Percentiles rank a stretch among this genome's conserved stretches.
Conservation (phyloP, 225 moss, liverwort and hornwort genomes). For the Marchantia polymorpha region DNA sequence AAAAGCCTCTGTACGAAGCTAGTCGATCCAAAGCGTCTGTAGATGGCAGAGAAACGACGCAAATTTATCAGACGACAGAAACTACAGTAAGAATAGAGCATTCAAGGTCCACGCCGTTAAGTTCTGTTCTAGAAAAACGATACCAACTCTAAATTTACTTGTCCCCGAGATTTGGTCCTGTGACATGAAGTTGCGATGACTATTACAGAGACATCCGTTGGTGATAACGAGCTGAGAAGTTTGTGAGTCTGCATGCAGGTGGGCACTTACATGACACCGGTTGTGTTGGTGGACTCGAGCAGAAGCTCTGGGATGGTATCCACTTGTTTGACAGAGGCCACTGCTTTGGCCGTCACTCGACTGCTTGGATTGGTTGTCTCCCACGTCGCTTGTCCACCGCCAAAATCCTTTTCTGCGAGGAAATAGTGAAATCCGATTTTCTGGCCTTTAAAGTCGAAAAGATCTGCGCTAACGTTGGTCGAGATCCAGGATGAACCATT, state of each 20-base stretch:
- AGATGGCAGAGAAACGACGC: neutral
- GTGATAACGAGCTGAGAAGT: too few species aligned
- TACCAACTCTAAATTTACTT: too few species aligned
- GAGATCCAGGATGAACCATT: slow-evolving; percentile 20
- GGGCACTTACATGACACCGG: slow-evolving; percentile 5
- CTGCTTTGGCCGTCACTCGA: neutral
- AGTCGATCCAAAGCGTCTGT: neutral
- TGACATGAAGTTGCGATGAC: too few species aligned
- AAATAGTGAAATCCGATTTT: slow-evolving; percentile 21
- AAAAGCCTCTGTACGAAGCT: slow-evolving; percentile 8
- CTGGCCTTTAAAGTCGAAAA: slow-evolving; percentile 22
- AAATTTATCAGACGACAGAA: neutral
- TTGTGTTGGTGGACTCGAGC: neutral
- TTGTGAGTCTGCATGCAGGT: neutral
- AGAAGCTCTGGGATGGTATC: slow-evolving; percentile 4
- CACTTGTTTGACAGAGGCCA: neutral
- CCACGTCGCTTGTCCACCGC: slow-evolving; percentile 13
- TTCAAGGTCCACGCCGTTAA: too few species aligned
- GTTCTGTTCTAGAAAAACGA: too few species aligned
- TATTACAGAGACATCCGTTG: too few species aligned
- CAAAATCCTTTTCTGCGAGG: neutral
- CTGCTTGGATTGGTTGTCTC: slow-evolving; percentile 5
- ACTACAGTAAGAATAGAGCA: too few species aligned
- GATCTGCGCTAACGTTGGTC: slow-evolving; percentile 29
- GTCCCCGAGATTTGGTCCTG: too few species aligned